Evolutionary conservation across 2,329 filamentous ascomycete genomes (phyloP), one percentile per base, ranked within the genome.

Genomic region (Tolypocladium tropicale): DNA sequence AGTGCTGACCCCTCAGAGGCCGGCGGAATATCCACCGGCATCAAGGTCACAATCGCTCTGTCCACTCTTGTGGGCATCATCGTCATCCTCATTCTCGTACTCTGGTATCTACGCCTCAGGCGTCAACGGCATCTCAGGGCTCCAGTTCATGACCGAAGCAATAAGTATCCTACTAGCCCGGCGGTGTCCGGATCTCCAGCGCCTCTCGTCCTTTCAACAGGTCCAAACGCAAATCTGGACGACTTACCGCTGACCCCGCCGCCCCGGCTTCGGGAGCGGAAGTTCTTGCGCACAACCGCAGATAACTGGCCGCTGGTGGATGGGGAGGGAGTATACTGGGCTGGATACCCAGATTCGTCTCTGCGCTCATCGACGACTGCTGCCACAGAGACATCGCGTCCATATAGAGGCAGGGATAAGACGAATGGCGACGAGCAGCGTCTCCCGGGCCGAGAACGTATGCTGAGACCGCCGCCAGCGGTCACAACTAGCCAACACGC

Each of bases 181-280:
- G 5, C 12, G 4, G 52, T 41, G 11, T 32, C 65, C 54, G 66
- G 67, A n/a, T 74, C 74, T 1, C 71, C 70, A 0, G 73, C 74
- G 16, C 74, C 74, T 2, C 65, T 79, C 0, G 73, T 76, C 48
- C 72, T 75, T 0, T 70, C 75, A 0, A 63, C 68, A 0, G 56
- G 63, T 9, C 71, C 71, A 0, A 61, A 62, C 25, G 37, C 59
- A 2, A 62, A 60, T 14, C 39, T 56, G 9, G 62, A 65, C 11
- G 57, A 58, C 2, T 54, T 59, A 2, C 69, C 69, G 0, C 61
- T 76, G 28, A 77, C 73, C 0, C 77, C 78, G 1, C 78, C 78
- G 0, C 72, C 73, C 2, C 73, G 77, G 21, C 71, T 81, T 2
- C 70, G 74, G 53, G 76, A 80, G 53, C 72, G 78, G 6, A 73